Evolutionary conservation across 768 basidiomycete genomes (phyloP).

Genomic region (Mycena vulgaris): DNA sequence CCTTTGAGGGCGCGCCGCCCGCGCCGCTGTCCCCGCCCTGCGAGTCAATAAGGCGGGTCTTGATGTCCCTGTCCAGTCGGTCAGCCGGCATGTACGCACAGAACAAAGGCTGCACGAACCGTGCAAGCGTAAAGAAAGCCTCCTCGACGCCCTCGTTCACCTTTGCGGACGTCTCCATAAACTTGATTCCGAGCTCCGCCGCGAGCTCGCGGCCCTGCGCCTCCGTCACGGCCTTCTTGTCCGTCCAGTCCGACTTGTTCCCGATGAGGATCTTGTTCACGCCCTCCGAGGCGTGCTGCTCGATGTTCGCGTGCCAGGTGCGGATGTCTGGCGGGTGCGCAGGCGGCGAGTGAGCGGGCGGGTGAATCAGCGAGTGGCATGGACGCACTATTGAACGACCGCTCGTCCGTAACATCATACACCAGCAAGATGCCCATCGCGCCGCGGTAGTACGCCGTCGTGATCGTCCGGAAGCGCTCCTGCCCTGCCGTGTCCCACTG

Average conservation of each 20-base stretch:
- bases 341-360: neutral
- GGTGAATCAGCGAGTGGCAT: constrained; percentile 15
- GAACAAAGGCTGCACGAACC: constrained; percentile 52
- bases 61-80: constrained; percentile 85
- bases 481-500: constrained; percentile 99
- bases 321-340: constrained; percentile 23
- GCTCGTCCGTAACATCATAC: constrained; percentile 93
- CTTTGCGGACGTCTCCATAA: constrained; percentile 99
- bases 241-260: constrained; percentile 98
- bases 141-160: constrained; percentile 99
- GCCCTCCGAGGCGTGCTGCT: constrained; percentile 96
- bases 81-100: too few relatives aligned
- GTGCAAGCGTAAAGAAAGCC: constrained; percentile 98
- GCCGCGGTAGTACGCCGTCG: constrained; percentile 99
- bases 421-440: constrained; percentile 99
- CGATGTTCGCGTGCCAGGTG: constrained; percentile 83
- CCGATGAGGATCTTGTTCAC: constrained; percentile 99
- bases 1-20: constrained; percentile 55
- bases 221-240: constrained; percentile 88
- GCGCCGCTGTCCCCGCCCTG: constrained; percentile 75
- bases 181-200: constrained; percentile 93
- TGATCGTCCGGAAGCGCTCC: constrained; percentile 99
- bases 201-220: constrained; percentile 77
- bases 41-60: constrained; percentile 96
- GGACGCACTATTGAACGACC: constrained; percentile 69